These are phyloP conservation scores for Crassisporium funariophilum DNA, from an alignment of 768 basidiomycete species.

Conservation along the genomic window DNA sequence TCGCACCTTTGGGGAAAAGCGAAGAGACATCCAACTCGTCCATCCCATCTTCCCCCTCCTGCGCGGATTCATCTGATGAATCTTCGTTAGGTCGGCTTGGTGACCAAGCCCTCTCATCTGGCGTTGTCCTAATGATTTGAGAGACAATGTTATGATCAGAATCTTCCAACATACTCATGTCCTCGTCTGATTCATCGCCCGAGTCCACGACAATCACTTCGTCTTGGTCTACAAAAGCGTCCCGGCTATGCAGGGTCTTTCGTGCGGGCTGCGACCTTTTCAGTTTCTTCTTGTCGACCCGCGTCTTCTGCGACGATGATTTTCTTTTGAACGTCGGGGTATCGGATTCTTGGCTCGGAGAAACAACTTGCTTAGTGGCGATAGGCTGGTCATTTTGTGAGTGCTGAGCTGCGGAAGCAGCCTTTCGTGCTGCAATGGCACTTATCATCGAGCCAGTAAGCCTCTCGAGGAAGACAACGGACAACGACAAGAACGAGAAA, in stretches of 20 bases:
- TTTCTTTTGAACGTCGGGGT: constrained; percentile 47
- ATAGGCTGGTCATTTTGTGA: constrained; percentile 11
- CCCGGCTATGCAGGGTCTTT: constrained; percentile 31
- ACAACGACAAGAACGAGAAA: too few relatives aligned
- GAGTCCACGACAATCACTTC: constrained; percentile 43
- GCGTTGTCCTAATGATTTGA: constrained; percentile 5
- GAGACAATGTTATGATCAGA: constrained; percentile 7
- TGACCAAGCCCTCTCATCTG: constrained; percentile 52
- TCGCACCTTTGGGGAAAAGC: constrained; percentile 16
- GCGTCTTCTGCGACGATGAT: constrained; percentile 27
- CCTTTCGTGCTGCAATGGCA: constrained; percentile 73
- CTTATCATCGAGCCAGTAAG: constrained; percentile 77
- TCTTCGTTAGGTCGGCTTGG: constrained; percentile 53
- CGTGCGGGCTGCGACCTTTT: constrained; percentile 13
- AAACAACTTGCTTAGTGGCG: neutral
- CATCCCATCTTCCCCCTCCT: constrained; percentile 29
- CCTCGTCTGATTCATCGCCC: constrained; percentile 32
- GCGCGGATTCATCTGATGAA: constrained; percentile 50
- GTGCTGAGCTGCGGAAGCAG: constrained; percentile 42
- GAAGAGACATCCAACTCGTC: constrained; percentile 18
- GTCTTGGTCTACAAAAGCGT: constrained; percentile 36
- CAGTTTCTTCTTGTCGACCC: constrained; percentile 15
- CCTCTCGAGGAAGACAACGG: too few relatives aligned
- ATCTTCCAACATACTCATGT: constrained; percentile 17
- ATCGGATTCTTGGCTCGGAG: constrained; percentile 2